These are phyloP conservation scores for Edaphochlamys debaryana DNA, from an alignment of 139 green algal genomes.

Conservation along the genomic window DNA sequence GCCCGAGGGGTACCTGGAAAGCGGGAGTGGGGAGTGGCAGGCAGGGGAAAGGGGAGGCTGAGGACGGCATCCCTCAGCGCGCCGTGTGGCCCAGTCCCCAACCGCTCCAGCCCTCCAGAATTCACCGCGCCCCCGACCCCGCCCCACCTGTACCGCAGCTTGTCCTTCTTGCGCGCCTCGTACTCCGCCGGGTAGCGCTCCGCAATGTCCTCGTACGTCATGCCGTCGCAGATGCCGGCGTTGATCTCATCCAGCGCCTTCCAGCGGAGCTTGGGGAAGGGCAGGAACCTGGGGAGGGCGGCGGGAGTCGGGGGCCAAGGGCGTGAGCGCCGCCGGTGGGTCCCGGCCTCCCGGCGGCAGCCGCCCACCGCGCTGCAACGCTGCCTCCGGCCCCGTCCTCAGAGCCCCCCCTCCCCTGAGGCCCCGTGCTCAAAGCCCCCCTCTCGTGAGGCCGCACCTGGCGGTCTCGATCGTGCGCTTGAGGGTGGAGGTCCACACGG, in stretches of 20 bases:
- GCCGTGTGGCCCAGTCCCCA: no score
- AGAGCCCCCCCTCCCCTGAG: no score
- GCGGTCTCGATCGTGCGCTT: conserved; percentile 94
- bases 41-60: no score
- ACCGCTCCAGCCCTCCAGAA: no score
- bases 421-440: no score
- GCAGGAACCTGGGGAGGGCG: conserved; percentile 69
- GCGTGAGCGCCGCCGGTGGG: conserved; percentile 55
- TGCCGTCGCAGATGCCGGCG: conserved; percentile 86
- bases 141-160: conserved; percentile 86
- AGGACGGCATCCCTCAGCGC: no score
- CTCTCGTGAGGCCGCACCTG: conserved; percentile 33
- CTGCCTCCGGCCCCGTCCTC: no score
- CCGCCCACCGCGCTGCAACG: no score
- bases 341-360: no score
- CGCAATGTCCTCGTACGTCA: conserved; percentile 88
- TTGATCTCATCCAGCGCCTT: conserved; percentile 92
- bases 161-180: conserved; percentile 81
- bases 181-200: conserved; percentile 82
- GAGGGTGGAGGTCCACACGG: conserved; percentile 96
- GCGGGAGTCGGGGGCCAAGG: no score
- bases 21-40: no score
- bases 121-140: no score
- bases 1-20: conserved; percentile 84
- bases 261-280: conserved; percentile 90